Conservation (phyloP, 306 rosid genomes). For the Vigna radiata region DNA sequence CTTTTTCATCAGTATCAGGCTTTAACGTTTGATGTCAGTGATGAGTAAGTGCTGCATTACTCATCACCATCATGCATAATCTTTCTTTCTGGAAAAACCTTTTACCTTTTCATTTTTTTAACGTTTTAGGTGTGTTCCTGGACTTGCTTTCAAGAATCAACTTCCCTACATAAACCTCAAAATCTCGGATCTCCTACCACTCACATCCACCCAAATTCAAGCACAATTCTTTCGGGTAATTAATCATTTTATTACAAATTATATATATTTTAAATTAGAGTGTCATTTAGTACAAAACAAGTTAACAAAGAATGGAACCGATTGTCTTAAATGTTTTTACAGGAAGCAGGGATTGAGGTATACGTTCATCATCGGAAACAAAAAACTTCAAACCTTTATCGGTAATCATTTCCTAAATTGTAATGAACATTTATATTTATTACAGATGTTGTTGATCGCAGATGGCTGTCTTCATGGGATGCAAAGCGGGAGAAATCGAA, state of each 20-base stretch:
- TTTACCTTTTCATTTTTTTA: background rate
- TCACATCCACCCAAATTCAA: constrained; percentile 57
- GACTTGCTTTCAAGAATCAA: constrained; percentile 63
- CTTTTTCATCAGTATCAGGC: constrained; percentile 59
- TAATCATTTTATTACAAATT: too few species aligned
- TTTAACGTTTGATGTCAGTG: constrained; percentile 53
- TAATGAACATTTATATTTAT: background rate
- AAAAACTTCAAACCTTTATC: background rate
- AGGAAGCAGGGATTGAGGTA: constrained; percentile 92
- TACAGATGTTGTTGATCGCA: constrained; percentile 39
- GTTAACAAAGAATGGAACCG: too few species aligned
- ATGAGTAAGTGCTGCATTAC: constrained; percentile 54
- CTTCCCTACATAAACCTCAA: constrained; percentile 60
- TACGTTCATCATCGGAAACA: constrained; percentile 14
- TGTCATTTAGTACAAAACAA: too few species aligned
- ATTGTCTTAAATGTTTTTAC: too few species aligned
- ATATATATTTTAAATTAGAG: too few species aligned
- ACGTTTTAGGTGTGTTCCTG: constrained; percentile 67
- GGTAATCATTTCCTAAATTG: background rate
- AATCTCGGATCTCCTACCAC: constrained; percentile 57
- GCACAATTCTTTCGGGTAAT: constrained; percentile 63
- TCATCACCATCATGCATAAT: too few species aligned
- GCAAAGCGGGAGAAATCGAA: constrained; percentile 86
- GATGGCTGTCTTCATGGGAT: constrained; percentile 83
- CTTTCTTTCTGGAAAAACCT: background rate